These are phyloP conservation scores for Delonix regia DNA, from an alignment of 306 rosid genomes.

Conservation along the genomic window DNA sequence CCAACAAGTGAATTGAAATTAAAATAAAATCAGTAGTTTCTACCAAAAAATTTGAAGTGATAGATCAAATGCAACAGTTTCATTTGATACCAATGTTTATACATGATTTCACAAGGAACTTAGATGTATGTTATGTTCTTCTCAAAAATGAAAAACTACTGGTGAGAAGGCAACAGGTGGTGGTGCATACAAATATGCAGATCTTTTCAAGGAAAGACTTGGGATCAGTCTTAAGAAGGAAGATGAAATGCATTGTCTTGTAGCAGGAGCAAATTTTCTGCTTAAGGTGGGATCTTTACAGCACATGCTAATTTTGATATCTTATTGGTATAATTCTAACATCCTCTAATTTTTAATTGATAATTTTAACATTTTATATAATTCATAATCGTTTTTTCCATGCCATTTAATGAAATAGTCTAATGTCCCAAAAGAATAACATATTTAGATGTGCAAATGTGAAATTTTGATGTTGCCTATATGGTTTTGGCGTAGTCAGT, in stretches of 20 bases:
- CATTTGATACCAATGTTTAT: conserved; percentile 14
- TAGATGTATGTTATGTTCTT: conserved; percentile 36
- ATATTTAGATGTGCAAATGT: neutral
- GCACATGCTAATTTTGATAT: conserved; percentile 27
- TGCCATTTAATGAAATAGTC: neutral
- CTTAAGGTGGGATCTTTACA: conserved; percentile 70
- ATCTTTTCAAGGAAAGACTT: conserved; percentile 78
- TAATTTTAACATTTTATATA: neutral
- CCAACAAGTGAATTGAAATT: conserved; percentile 17
- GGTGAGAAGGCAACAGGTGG: conserved; percentile 95
- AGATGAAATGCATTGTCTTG: conserved; percentile 98
- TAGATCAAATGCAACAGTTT: conserved; percentile 14
- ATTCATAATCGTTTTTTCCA: conserved; percentile 22
- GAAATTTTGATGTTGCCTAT: neutral
- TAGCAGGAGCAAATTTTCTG: conserved; percentile 93
- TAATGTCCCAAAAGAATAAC: neutral
- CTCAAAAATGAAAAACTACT: conserved; percentile 41
- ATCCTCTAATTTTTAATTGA: conserved; percentile 33
- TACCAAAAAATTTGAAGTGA: conserved; percentile 1
- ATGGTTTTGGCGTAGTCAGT: neutral
- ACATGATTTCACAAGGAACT: conserved; percentile 21
- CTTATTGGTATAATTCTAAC: conserved; percentile 18
- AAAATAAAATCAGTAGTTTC: conserved; percentile 29
- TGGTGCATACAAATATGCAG: conserved; percentile 79
- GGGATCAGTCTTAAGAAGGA: conserved; percentile 79